A percentile compares a stretch with the other conserved stretches of the same genome.
Evolutionary conservation across 768 basidiomycete species (phyloP).

Genomic region (Bullera alba): DNA sequence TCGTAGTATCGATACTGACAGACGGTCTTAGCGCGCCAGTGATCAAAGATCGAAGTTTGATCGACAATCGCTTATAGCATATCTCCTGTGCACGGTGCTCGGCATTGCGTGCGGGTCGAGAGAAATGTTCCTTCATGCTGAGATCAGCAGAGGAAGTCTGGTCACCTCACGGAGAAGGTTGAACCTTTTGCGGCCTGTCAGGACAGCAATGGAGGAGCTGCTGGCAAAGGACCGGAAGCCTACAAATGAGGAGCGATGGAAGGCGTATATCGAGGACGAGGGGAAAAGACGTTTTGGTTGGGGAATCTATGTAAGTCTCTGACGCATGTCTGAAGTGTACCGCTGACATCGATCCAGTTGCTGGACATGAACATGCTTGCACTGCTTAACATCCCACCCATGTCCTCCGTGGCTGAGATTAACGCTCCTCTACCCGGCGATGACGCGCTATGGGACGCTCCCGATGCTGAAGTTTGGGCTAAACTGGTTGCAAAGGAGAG

Average conservation of each 20-base stretch:
- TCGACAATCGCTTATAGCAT: slow-evolving; percentile 21
- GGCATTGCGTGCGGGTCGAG: slow-evolving; percentile 35
- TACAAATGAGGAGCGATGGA: slow-evolving; percentile 13
- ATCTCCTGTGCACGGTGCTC: slow-evolving; percentile 24
- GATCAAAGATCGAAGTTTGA: slow-evolving; percentile 39
- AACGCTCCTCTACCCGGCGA: slow-evolving; percentile 24
- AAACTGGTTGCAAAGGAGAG: slow-evolving; percentile 3
- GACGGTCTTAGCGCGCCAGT: slow-evolving; percentile 25
- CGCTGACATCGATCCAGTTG: slow-evolving; percentile 9
- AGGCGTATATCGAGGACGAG: slow-evolving; percentile 34
- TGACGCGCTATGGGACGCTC: slow-evolving; percentile 28
- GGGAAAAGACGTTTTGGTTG: slow-evolving; percentile 29
- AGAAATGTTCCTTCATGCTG: slow-evolving; percentile 35
- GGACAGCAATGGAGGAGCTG: slow-evolving; percentile 20
- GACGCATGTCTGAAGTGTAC: background rate
- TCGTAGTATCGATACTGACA: background rate
- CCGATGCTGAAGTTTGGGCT: slow-evolving; percentile 23
- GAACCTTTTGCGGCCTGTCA: slow-evolving; percentile 24
- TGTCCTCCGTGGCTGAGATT: slow-evolving; percentile 27
- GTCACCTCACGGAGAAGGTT: slow-evolving; percentile 27
- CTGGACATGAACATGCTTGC: slow-evolving; percentile 28
- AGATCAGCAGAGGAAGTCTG: slow-evolving; percentile 34
- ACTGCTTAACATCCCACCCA: slow-evolving; percentile 18
- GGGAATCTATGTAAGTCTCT: slow-evolving; percentile 35
- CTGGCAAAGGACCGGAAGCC: slow-evolving; percentile 11